Conservation (phyloP, 352 stramenopile genomes). For the Pythium dissimile region DNA sequence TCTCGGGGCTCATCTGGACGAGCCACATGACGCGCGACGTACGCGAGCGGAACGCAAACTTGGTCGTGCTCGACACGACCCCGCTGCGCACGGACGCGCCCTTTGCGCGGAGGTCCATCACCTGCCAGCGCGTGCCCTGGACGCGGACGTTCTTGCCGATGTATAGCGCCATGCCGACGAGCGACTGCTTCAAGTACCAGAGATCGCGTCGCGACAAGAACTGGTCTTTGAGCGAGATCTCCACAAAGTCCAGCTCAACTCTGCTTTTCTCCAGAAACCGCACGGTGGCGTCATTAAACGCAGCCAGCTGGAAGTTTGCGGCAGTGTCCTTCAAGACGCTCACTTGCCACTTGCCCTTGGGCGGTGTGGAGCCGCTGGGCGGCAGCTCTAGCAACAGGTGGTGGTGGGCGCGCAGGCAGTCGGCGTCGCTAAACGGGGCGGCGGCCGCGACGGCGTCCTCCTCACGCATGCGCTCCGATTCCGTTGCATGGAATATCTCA, state of each 20-base stretch:
- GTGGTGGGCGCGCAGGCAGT: conserved; percentile 31
- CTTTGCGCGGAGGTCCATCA: conserved; percentile 89
- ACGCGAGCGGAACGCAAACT: conserved; percentile 94
- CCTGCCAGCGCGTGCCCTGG: conserved; percentile 73
- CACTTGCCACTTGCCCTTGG: conserved; percentile 78
- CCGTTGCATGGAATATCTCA: conserved; percentile 71
- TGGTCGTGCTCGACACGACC: conserved; percentile 94
- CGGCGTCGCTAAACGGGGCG: conserved; percentile 16
- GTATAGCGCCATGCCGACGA: conserved; percentile 67
- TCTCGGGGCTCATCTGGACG: conserved; percentile 94
- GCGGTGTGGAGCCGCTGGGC: conserved; percentile 50
- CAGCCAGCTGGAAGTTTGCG: conserved; percentile 60
- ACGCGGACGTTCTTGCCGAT: conserved; percentile 76
- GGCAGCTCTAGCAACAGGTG: conserved; percentile 81
- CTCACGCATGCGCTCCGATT: conserved; percentile 26
- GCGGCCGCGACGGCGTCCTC: conserved; percentile 22
- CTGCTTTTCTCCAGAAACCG: conserved; percentile 74
- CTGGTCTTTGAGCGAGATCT: conserved; percentile 89
- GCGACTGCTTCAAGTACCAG: conserved; percentile 77
- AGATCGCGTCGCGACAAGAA: conserved; percentile 92
- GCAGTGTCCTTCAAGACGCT: conserved; percentile 83
- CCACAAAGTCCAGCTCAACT: conserved; percentile 85
- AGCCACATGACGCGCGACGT: conserved; percentile 97
- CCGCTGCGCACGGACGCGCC: conserved; percentile 87
- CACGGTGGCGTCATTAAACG: conserved; percentile 81